Percentiles rank a stretch among this genome's conserved stretches.
These are phyloP conservation scores for Leishmania major DNA, from an alignment of 208 protist genomes.

Conservation along the genomic window DNA sequence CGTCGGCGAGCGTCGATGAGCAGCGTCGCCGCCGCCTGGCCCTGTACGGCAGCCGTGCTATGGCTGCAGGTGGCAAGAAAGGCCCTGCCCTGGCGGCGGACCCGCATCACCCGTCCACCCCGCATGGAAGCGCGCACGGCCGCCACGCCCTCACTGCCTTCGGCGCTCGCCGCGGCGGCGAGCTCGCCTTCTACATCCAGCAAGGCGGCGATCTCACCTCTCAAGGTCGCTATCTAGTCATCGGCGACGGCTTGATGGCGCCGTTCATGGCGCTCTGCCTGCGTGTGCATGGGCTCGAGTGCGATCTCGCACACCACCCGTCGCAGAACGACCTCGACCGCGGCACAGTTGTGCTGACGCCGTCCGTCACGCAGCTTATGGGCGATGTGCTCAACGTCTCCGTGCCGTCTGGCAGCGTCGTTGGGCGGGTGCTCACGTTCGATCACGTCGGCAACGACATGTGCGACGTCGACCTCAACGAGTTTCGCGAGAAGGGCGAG, in stretches of 20 bases:
- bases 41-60: conserved; percentile 82
- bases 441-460: conserved; percentile 93
- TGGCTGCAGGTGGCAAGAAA: conserved; percentile 72
- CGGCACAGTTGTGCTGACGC: conserved; percentile 88
- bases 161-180: conserved; percentile 55
- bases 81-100: conserved; percentile 2
- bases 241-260: conserved; percentile 91
- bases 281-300: conserved; percentile 87
- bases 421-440: conserved; percentile 88
- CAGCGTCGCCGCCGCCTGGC: conserved; percentile 45
- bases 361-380: conserved; percentile 92
- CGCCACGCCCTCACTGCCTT: conserved; percentile 60
- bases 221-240: conserved; percentile 83
- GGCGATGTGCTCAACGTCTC: conserved; percentile 91
- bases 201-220: conserved; percentile 50
- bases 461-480: conserved; percentile 92
- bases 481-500: conserved; percentile 92
- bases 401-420: conserved; percentile 89
- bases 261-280: conserved; percentile 93
- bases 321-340: conserved; percentile 76
- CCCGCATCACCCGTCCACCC: not conserved
- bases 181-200: conserved; percentile 54
- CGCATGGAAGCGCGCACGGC: not conserved
- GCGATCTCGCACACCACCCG: conserved; percentile 81
- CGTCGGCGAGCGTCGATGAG: conserved; percentile 9